These are phyloP conservation scores for Fusarium austroafricanum DNA, from an alignment of 2,329 filamentous ascomycete genomes.

Conservation along the genomic window DNA sequence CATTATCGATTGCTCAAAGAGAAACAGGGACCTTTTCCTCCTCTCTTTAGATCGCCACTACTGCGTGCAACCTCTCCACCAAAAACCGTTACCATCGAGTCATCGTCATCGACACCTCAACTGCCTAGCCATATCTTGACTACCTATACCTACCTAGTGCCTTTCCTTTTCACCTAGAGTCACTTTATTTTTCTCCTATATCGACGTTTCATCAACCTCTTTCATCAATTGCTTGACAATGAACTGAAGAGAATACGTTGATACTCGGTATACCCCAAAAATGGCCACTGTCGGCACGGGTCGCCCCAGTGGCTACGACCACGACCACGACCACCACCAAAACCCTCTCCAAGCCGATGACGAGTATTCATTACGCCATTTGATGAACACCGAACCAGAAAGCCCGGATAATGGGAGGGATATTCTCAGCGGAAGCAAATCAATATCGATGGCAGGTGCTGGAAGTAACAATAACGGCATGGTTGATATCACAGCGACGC, in stretches of 20 bases:
- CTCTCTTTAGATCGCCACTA: constrained; percentile 28
- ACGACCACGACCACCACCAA: constrained; percentile 35
- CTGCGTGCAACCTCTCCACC: constrained; percentile 31
- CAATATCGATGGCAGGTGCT: constrained; percentile 22
- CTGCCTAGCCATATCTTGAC: constrained; percentile 1
- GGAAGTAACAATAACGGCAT: constrained; percentile 50
- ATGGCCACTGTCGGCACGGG: constrained; percentile 42
- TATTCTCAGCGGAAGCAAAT: constrained; percentile 10
- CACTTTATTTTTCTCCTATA: neutral
- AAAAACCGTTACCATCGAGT: constrained; percentile 30
- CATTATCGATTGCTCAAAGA: neutral
- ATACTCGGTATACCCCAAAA: constrained; percentile 19
- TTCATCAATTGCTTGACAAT: constrained; percentile 25
- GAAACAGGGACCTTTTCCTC: constrained; percentile 6
- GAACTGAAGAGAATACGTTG: constrained; percentile 20
- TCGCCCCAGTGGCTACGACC: constrained; percentile 39
- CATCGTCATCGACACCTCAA: constrained; percentile 44
- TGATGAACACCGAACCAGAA: constrained; percentile 40
- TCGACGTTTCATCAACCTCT: neutral
- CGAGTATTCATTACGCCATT: constrained; percentile 47
- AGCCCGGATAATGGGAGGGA: constrained; percentile 18
- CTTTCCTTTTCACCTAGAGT: neutral
- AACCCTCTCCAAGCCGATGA: constrained; percentile 44
- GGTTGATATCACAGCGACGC: constrained; percentile 79
- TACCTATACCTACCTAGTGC: neutral